phyloP scores from a whole-genome alignment of 2,329 filamentous ascomycete species.

The Fusarium burgessii region DNA sequence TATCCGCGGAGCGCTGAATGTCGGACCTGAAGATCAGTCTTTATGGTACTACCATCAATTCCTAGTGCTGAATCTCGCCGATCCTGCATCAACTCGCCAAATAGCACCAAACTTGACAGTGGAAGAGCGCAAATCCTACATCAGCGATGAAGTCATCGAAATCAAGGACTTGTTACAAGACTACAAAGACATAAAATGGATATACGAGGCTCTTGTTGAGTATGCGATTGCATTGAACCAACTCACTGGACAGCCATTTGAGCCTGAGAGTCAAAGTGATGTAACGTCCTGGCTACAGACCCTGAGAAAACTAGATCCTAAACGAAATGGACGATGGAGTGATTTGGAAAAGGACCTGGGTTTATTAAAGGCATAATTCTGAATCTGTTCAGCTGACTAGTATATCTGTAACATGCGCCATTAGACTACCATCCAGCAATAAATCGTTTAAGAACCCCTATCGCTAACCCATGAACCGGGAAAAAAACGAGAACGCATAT shows the following conservation, averaged over 20 bases:
- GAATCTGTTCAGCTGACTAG: background rate
- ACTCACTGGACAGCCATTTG: conserved; percentile 61
- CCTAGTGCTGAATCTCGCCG: conserved; percentile 76
- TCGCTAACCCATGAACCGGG: background rate
- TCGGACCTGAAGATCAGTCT: conserved; percentile 93
- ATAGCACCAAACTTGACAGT: conserved; percentile 74
- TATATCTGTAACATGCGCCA: background rate
- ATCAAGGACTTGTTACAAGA: conserved; percentile 74
- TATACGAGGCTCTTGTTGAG: conserved; percentile 87
- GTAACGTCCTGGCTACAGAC: conserved; percentile 71
- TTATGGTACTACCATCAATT: conserved; percentile 98
- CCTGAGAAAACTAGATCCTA: conserved; percentile 77
- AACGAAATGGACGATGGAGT: conserved; percentile 80
- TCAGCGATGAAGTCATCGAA: conserved; percentile 78
- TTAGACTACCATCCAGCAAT: background rate
- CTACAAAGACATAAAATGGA: conserved; percentile 77
- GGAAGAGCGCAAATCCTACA: conserved; percentile 72
- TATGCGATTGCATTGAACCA: conserved; percentile 72
- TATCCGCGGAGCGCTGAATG: conserved; percentile 83
- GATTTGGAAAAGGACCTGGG: conserved; percentile 68
- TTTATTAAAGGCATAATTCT: conserved; percentile 11
- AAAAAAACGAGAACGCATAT: conserved; percentile 1
- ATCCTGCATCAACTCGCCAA: conserved; percentile 60
- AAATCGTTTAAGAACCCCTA: background rate
- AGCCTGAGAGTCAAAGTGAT: conserved; percentile 57